These are phyloP conservation scores for Geosmithia flava DNA, from an alignment of 2,329 filamentous ascomycete species.

Conservation along the genomic window DNA sequence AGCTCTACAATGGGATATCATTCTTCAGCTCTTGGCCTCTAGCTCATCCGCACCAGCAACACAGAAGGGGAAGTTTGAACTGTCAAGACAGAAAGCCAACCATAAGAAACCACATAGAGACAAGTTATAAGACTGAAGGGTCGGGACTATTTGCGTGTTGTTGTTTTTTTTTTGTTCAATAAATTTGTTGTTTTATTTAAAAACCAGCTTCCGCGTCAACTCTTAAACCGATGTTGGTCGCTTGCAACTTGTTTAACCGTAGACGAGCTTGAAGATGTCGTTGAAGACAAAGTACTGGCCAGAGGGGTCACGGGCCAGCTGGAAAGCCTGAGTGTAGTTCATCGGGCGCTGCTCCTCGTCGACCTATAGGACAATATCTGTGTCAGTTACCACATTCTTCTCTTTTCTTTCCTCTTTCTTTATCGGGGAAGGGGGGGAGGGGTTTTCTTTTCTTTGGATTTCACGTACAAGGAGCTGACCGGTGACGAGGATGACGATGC, in stretches of 20 bases:
- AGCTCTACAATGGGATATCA: no score
- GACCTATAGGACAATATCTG: slow-evolving; percentile 40
- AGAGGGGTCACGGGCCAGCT: slow-evolving; percentile 55
- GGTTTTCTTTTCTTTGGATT: neutral
- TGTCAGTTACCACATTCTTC: neutral
- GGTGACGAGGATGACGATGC: slow-evolving; percentile 79
- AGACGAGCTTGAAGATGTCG: slow-evolving; percentile 89
- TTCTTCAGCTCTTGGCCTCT: no score
- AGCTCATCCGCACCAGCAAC: no score
- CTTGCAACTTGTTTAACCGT: slow-evolving; percentile 29
- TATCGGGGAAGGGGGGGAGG: neutral
- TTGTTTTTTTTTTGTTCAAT: neutral
- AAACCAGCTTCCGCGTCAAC: neutral
- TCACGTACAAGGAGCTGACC: slow-evolving; percentile 66
- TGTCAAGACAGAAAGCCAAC: no score
- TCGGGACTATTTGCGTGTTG: no score
- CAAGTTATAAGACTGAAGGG: no score
- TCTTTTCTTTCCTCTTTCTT: neutral
- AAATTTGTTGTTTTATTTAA: neutral
- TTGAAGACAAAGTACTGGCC: slow-evolving; percentile 82
- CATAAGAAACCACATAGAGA: no score
- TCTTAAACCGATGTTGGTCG: neutral
- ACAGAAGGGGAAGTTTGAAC: no score
- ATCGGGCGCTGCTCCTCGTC: slow-evolving; percentile 78
- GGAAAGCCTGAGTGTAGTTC: slow-evolving; percentile 85